Base-by-base conservation (phyloP, 177 flowering plant species). In the Vitis hybrid region DNA sequence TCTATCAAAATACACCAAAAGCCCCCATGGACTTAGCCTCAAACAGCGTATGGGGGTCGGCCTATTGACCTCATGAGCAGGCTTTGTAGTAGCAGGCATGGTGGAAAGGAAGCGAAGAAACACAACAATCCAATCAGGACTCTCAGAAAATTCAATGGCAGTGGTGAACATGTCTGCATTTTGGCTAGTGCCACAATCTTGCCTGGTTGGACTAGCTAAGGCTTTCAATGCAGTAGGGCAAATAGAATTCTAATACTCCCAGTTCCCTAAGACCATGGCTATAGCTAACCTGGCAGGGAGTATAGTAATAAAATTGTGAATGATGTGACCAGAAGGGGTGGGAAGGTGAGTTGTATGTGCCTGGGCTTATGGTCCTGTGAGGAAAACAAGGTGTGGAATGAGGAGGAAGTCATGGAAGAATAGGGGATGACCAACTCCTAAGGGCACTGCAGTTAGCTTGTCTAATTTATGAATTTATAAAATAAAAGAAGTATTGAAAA, bases 261-360 rank as follows among this genome's bases (percentile, higher is more conserved):
- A 82, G 74, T 72, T 84, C 13, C 87, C 87, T 0, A 75, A 65
- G 68, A 80, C 77, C 72, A 84, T 84, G 65, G 80, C 67, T 3
- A 60, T 80, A 2, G 81, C 77, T 11, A 74, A 72, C 60, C 40
- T 78, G 65, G 6, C 71, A 3, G 81, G 62, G 8, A 70, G 79
- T n/a, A n/a, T 80, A 1, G 24, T 79, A 1, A 58, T 79, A 62
- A 19, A 2, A 19, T 67, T 17, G 72, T 79, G 32, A 55, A 81
- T 61, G 19, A 18, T 10, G 27, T 50, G 6, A 77, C 74, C 4
- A 69, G 50, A 30, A 64, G 32, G 11, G 73, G 77, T 21, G 83
- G 81, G 13, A 59, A 69, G 1, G 80, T 50, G 12, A 77, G 81
- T 76, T 13, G 10, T 74, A 0, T 78, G 80, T 56, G 35, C 77